Evolutionary conservation across 2,329 filamentous ascomycete genomes (phyloP), one percentile per base, ranked within the genome.

Genomic region (Fusarium sp.): DNA sequence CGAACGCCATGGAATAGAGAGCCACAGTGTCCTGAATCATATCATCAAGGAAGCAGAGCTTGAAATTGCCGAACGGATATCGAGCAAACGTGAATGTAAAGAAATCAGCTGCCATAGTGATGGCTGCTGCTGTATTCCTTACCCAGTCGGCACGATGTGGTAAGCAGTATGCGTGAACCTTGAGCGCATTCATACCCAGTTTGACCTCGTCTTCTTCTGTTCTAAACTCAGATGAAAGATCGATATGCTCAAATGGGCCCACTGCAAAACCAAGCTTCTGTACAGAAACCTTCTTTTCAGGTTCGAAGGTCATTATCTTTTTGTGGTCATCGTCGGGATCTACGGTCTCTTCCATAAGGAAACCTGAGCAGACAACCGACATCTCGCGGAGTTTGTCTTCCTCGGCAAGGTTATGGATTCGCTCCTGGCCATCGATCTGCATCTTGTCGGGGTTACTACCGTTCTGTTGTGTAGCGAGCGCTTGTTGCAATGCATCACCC

Each of bases 31-130:
- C 93, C 36, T 90, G 87, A 2, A 92, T 84, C 80, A 96, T 89
- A 81, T 99, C 96, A 77, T 99, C 96, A 24, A 99, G 91, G 77
- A 99, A 99, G 75, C 94, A 95, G 62, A 98, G 84, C 79, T 97
- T 97, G 86, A 97, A 98, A 79, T 93, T 95, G 35, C 93, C 90
- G 80, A 96, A 98, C 0, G 96, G 95, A 80, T 97, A 99, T 28
- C 93, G 92, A 33, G 95, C 94, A 80, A 96, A 98, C 8, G 91
- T 93, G 72, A 96, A 90, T 8, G 94, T 94, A 79, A 98, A 95
- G 81, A 93, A 94, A 81, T 99, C 96, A n/a, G 98, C 91, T 4
- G 95, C 94, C 80, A 90, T 91, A 26, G 95, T 93, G 75, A 98
- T 88, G 17, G 96, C 93, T 76, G 93, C 91, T 76, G 95, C 96